These are phyloP conservation scores for Achlya hypogyna DNA, from an alignment of 352 stramenopile genomes.

Conservation along the genomic window DNA sequence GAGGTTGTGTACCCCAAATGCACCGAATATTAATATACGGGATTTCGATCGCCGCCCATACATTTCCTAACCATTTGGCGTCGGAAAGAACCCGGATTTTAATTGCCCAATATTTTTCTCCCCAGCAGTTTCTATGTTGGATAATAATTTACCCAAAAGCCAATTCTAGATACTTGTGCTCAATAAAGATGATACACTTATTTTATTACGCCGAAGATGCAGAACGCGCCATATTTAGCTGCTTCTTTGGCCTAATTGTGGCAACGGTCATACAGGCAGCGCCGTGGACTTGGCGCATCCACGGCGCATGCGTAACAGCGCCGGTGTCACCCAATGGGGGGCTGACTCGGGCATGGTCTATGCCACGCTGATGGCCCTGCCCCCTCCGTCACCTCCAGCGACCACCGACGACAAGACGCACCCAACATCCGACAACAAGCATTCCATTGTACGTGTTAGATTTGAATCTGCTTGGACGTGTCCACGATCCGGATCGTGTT, in stretches of 20 bases:
- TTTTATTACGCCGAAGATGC: not conserved
- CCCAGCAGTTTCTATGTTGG: not conserved
- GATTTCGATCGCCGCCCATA: too few species aligned
- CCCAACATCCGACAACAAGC: not conserved
- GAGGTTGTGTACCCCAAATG: not conserved
- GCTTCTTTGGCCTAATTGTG: not conserved
- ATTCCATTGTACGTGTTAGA: not conserved
- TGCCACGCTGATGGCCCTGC: too few species aligned
- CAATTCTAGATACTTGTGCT: not conserved
- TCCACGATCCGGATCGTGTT: constrained; percentile 14
- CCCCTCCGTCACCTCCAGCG: too few species aligned
- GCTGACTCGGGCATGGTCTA: too few species aligned
- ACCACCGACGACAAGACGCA: not conserved
- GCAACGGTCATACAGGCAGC: not conserved
- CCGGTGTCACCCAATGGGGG: too few species aligned
- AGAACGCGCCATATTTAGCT: not conserved
- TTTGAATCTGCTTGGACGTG: not conserved
- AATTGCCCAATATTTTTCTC: not conserved
- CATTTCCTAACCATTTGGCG: too few species aligned
- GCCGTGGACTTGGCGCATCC: too few species aligned
- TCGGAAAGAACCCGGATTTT: too few species aligned
- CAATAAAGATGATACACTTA: not conserved
- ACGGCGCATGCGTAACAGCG: too few species aligned
- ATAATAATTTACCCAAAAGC: not conserved
- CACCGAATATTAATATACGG: not conserved